These are phyloP conservation scores for Eucalyptus regnans DNA, from an alignment of 345 rosid species.

Conservation along the genomic window DNA sequence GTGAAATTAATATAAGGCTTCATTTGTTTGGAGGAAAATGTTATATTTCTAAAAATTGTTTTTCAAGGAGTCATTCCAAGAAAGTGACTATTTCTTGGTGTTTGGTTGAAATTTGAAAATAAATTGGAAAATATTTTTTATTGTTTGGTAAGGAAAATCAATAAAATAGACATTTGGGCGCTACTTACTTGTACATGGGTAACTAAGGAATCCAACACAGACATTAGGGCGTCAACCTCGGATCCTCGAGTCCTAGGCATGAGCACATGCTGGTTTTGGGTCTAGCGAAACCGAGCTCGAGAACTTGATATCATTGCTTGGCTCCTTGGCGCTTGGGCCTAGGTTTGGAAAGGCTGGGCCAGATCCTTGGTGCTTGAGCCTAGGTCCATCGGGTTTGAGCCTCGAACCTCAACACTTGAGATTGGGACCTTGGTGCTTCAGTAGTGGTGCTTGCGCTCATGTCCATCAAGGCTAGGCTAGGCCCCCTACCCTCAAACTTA, in stretches of 20 bases:
- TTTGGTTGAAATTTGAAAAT: neutral
- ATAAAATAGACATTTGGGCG: neutral
- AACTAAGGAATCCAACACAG: neutral
- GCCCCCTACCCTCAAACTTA: fast-evolving
- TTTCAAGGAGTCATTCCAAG: neutral
- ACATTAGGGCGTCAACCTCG: neutral
- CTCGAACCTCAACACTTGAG: neutral
- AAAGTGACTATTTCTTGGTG: neutral
- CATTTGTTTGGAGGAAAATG: neutral
- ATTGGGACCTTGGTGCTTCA: neutral
- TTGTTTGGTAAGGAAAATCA: neutral
- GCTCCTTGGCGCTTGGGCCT: neutral
- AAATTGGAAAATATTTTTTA: neutral
- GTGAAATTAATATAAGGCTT: neutral
- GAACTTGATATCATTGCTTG: neutral
- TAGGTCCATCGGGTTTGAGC: too few relatives aligned
- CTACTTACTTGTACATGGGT: neutral
- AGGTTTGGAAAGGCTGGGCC: neutral
- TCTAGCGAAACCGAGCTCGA: neutral
- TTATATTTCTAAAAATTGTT: neutral
- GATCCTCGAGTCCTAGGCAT: neutral
- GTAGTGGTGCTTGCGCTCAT: fast-evolving
- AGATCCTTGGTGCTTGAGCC: fast-evolving
- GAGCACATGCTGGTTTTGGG: neutral
- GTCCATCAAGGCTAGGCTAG: neutral